These are phyloP conservation scores for Termitomyces sp. DNA, from an alignment of 768 basidiomycete genomes.

Conservation along the genomic window DNA sequence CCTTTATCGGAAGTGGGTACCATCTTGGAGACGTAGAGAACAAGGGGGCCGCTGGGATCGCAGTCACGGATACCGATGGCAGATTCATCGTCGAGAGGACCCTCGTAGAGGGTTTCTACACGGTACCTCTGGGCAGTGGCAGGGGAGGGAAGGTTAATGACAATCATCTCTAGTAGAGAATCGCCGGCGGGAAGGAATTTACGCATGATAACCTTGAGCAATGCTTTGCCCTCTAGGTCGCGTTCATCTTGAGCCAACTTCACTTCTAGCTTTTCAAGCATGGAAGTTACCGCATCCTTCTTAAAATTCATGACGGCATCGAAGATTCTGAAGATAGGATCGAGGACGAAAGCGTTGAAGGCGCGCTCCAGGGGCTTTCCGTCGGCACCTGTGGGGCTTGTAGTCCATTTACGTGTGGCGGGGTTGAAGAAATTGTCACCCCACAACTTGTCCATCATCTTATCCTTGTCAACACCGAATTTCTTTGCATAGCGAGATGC, in stretches of 20 bases:
- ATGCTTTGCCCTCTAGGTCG: slow-evolving; percentile 91
- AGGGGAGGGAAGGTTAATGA: slow-evolving; percentile 98
- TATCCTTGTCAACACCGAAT: slow-evolving; percentile 98
- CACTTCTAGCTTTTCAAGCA: slow-evolving; percentile 96
- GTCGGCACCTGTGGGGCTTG: slow-evolving; percentile 66
- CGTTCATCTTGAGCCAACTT: slow-evolving; percentile 85
- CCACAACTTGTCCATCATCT: slow-evolving; percentile 98
- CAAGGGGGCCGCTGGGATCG: slow-evolving; percentile 93
- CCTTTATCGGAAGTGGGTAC: slow-evolving; percentile 99
- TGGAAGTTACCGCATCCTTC: slow-evolving; percentile 78
- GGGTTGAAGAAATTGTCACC: slow-evolving; percentile 99
- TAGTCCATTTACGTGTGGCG: slow-evolving; percentile 93
- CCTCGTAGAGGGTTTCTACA: slow-evolving; percentile 99
- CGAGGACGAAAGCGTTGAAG: slow-evolving; percentile 97
- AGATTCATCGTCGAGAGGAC: slow-evolving; percentile 99
- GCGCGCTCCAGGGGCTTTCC: slow-evolving; percentile 96
- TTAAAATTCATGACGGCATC: slow-evolving; percentile 99
- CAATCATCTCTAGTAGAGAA: slow-evolving; percentile 99
- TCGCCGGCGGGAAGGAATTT: slow-evolving; percentile 99
- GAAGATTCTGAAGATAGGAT: slow-evolving; percentile 99
- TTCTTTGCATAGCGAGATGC: slow-evolving; percentile 93
- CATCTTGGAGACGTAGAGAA: slow-evolving; percentile 99
- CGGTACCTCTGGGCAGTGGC: slow-evolving; percentile 97
- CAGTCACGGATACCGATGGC: slow-evolving; percentile 98
- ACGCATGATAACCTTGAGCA: slow-evolving; percentile 98